Percentiles rank a stretch among this genome's conserved stretches.
Evolutionary conservation across 2,329 filamentous ascomycete species (phyloP).

Genomic region (Paecilomyces fulvus): DNA sequence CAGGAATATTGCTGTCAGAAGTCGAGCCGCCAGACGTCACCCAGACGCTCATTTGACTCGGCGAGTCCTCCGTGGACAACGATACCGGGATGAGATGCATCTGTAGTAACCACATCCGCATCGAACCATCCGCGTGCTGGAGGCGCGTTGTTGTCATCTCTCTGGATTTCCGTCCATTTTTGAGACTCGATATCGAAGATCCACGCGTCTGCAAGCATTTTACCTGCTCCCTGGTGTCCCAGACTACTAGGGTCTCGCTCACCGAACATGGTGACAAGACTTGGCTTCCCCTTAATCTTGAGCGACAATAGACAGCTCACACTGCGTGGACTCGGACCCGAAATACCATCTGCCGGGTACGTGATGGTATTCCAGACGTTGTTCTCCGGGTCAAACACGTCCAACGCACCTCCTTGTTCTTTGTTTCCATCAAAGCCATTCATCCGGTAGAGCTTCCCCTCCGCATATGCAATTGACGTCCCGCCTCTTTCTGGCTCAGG

Average conservation of each 20-base stretch:
- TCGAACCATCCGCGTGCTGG: constrained; percentile 46
- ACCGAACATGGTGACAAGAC: constrained; percentile 45
- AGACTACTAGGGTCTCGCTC: constrained; percentile 46
- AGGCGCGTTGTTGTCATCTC: constrained; percentile 21
- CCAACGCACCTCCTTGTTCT: constrained; percentile 64
- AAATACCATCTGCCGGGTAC: constrained; percentile 33
- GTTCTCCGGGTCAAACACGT: constrained; percentile 44
- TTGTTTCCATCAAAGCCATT: constrained; percentile 66
- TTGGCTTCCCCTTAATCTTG: constrained; percentile 22
- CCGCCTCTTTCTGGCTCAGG: constrained; percentile 61
- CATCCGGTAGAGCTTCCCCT: constrained; percentile 64
- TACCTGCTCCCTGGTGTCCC: constrained; percentile 48
- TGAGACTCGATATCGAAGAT: constrained; percentile 30
- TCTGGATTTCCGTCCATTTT: constrained; percentile 26
- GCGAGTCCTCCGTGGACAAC: constrained; percentile 45
- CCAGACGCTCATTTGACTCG: constrained; percentile 44
- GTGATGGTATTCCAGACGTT: constrained; percentile 31
- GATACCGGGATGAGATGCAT: constrained; percentile 20
- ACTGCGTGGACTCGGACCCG: constrained; percentile 43
- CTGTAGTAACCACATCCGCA: constrained; percentile 33
- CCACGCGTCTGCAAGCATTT: constrained; percentile 49
- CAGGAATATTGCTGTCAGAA: constrained; percentile 10
- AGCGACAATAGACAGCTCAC: constrained; percentile 41
- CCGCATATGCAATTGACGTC: constrained; percentile 55
- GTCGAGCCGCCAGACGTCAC: constrained; percentile 41